These are phyloP conservation scores for Epichloe typhina DNA, from an alignment of 2,329 filamentous ascomycete genomes.

Conservation along the genomic window DNA sequence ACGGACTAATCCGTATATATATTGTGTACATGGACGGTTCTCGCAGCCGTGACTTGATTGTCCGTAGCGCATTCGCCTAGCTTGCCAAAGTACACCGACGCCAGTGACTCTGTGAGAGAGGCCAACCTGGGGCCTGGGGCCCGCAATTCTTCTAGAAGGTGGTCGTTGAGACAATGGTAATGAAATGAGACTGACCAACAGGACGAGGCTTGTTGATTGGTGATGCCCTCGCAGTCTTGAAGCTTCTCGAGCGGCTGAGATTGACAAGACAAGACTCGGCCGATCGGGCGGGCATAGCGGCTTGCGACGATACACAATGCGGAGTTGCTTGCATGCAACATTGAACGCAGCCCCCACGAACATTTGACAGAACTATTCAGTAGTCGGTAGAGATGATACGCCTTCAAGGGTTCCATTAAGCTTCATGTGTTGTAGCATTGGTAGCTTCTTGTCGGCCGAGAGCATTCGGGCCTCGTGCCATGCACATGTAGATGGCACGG, in stretches of 20 bases:
- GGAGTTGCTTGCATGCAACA: constrained; percentile 2
- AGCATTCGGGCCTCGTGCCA: constrained; percentile 1
- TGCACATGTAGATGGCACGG: constrained; percentile 3
- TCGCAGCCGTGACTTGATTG: constrained; percentile 6
- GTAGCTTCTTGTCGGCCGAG: constrained; percentile 2
- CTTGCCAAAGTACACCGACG: too few relatives aligned
- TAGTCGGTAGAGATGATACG: neutral
- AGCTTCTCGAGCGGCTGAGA: neutral
- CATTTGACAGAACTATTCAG: neutral
- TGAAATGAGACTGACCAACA: neutral
- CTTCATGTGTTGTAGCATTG: neutral
- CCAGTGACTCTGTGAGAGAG: too few relatives aligned
- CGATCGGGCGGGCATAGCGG: constrained; percentile 3
- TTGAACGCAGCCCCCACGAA: neutral
- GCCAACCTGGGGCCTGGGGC: constrained; percentile 8
- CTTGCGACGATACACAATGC: constrained; percentile 2
- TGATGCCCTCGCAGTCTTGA: neutral
- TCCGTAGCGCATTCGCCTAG: neutral
- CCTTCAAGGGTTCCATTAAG: neutral
- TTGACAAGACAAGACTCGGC: constrained; percentile 4
- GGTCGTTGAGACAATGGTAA: neutral
- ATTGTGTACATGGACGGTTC: too few relatives aligned
- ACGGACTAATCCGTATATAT: too few relatives aligned
- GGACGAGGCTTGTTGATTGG: too few relatives aligned
- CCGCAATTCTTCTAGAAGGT: constrained; percentile 20